phyloP scores from a whole-genome alignment of 164 flowering plant genomes.

The Chimonanthus praecox region DNA sequence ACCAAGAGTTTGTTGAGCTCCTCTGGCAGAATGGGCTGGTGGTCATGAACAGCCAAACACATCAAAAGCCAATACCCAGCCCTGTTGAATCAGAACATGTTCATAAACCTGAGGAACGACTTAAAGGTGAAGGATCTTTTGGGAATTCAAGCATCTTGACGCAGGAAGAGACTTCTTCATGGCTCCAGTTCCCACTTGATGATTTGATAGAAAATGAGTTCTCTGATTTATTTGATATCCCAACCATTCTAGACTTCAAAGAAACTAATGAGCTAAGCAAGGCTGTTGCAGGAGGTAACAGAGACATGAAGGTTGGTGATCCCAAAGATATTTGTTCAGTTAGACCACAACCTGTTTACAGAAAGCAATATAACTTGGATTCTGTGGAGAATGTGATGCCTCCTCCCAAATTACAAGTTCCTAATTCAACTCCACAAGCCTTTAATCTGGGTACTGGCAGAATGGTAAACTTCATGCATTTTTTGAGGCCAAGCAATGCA shows the following conservation, averaged over 20 bases:
- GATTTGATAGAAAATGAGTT: constrained; percentile 49
- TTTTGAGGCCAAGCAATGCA: constrained; percentile 12
- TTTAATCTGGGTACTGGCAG: constrained; percentile 7
- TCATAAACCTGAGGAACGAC: constrained; percentile 25
- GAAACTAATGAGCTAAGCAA: constrained; percentile 16
- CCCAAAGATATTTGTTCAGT: neutral
- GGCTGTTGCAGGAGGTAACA: constrained; percentile 11
- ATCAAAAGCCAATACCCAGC: constrained; percentile 24
- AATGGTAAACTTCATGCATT: constrained; percentile 20
- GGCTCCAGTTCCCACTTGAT: constrained; percentile 47
- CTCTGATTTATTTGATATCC: constrained; percentile 35
- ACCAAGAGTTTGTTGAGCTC: constrained; percentile 52
- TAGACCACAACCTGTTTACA: constrained; percentile 12
- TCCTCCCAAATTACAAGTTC: constrained; percentile 31
- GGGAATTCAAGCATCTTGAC: constrained; percentile 28
- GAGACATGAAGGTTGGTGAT: neutral
- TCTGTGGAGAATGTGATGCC: constrained; percentile 23
- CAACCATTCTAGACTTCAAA: constrained; percentile 22
- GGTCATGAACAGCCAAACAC: constrained; percentile 47
- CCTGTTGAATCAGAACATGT: constrained; percentile 26
- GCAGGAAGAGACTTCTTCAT: constrained; percentile 44
- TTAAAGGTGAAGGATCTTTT: constrained; percentile 12
- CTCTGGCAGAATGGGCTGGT: constrained; percentile 69
- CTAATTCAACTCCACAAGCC: constrained; percentile 10
- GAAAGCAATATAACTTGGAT: constrained; percentile 10